A percentile compares a stretch with the other conserved stretches of the same genome.
Evolutionary conservation across 225 moss, liverwort and hornwort genomes (phyloP).

Genomic region (Sphagnum contortum): DNA sequence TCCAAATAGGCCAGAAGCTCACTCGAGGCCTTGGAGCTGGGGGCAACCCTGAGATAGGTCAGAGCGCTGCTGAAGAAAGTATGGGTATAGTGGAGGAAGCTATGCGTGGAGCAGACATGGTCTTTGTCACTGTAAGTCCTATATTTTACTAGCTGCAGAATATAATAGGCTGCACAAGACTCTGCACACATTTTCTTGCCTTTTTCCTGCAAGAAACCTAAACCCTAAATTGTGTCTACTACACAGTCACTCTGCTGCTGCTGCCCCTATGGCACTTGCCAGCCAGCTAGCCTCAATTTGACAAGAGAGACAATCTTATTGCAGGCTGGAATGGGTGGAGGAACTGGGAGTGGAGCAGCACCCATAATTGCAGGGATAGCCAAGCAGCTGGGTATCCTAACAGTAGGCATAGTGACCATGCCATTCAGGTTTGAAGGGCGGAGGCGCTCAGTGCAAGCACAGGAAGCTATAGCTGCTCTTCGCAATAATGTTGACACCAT

Average conservation of each 20-base stretch:
- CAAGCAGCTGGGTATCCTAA: constrained; percentile 66
- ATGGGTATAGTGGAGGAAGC: constrained; percentile 62
- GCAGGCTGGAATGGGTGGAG: constrained; percentile 69
- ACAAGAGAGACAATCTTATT: too few species aligned
- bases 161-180: too few species aligned
- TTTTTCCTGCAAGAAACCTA: too few species aligned
- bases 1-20: constrained; percentile 74
- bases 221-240: too few species aligned
- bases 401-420: constrained; percentile 74
- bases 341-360: constrained; percentile 79
- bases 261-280: too few species aligned
- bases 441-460: constrained; percentile 26
- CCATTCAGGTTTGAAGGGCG: constrained; percentile 81
- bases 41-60: constrained; percentile 71
- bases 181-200: too few species aligned
- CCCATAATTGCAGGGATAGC: constrained; percentile 69
- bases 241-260: too few species aligned
- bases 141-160: too few species aligned
- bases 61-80: constrained; percentile 76
- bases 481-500: constrained; percentile 71
- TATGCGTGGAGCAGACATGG: constrained; percentile 70
- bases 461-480: constrained; percentile 77
- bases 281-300: too few species aligned
- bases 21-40: constrained; percentile 30
- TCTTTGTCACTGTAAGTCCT: constrained; percentile 51